A percentile compares a stretch with the other conserved stretches of the same genome.
These are phyloP conservation scores for Boletus austroedulis DNA, from an alignment of 1,284 basidiomycete genomes.

Conservation along the genomic window DNA sequence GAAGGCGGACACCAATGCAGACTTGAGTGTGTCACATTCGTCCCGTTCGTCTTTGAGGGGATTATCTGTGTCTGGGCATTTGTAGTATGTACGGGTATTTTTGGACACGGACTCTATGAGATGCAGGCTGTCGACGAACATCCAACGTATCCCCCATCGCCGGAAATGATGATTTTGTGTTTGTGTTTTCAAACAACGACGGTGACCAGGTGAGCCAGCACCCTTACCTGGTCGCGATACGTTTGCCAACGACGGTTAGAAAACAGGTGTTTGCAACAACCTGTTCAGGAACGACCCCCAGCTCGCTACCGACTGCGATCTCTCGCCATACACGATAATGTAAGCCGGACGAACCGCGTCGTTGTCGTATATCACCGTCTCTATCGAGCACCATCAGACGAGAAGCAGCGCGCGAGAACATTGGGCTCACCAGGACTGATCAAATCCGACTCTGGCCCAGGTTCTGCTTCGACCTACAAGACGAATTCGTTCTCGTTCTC, in stretches of 20 bases:
- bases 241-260: background rate
- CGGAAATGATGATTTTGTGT: background rate
- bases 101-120: too few species aligned
- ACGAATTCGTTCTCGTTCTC: too few species aligned
- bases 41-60: too few species aligned
- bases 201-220: background rate
- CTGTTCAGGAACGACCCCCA: constrained; percentile 3
- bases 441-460: constrained; percentile 16
- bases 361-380: constrained; percentile 18
- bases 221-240: background rate
- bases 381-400: background rate
- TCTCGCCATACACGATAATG: constrained; percentile 16
- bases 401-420: background rate
- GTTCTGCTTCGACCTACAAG: constrained; percentile 13
- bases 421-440: constrained; percentile 14
- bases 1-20: too few species aligned
- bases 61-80: too few species aligned
- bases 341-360: constrained; percentile 21
- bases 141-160: too few species aligned
- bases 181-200: background rate
- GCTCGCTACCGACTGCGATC: background rate
- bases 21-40: too few species aligned
- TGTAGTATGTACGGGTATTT: too few species aligned
- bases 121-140: too few species aligned
- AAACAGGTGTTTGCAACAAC: constrained; percentile 5